Evolutionary conservation across 2,329 filamentous ascomycete species (phyloP), one percentile per base, ranked within the genome.

Genomic region (Fusarium abutilonis): DNA sequence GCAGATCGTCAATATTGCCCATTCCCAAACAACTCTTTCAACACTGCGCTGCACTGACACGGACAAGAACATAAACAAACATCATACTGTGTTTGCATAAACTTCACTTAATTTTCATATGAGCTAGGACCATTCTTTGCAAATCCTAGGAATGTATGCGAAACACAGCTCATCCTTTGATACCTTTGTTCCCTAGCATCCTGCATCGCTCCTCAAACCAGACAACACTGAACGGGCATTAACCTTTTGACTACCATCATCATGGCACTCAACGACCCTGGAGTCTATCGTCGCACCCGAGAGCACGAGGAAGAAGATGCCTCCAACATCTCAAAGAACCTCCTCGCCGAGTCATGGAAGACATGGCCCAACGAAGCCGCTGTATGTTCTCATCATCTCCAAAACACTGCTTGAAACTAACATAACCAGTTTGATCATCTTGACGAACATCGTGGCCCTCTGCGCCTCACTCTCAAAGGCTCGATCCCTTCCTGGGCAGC

Each of bases 401-500:
- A 2, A 2, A 10, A 3, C 3, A 4, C 8, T 23, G 2, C 4
- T 6, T 1, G 3, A 45, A 28, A 6, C 23, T 60, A 9, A 66
- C 9, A 6, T 2, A 0, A 4, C 0, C 8, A 92, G 88, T 92
- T 92, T 68, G 84, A 91, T 53, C 84, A 82, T 15, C 79, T 89
- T 38, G 85, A 85, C 11, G 88, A 92, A 67, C 83, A 91, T 63
- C 82, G 82, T 4, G 82, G 83, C 0, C 89, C 90, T 0, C 77
- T 93, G 4, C 79, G 87, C 44, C 81, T 94, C 11, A 68, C 71
- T 0, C 81, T 94, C 6, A 80, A 78, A 34, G 92, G 92, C 10
- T 73, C 74, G 0, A 92, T 95, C 46, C 92, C 92, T 1, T 56
- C 79, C 1, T 93, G 90, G 80, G 86, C 86, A 4, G 86, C 89